phyloP scores from a whole-genome alignment of 2,329 filamentous ascomycete species.

The Aureobasidium musti region DNA sequence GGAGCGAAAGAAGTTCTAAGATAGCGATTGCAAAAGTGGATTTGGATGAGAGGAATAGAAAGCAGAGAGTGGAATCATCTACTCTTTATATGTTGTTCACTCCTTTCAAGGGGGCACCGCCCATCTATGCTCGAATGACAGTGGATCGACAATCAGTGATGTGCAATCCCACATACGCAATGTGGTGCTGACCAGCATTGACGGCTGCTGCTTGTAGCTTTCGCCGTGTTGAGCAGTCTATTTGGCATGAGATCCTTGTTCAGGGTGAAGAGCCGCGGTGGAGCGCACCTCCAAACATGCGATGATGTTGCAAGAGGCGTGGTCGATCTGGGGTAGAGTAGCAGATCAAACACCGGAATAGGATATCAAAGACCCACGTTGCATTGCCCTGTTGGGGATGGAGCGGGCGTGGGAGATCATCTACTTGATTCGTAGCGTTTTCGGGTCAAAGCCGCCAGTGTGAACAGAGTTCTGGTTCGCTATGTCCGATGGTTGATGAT shows the following conservation, averaged over 20 bases:
- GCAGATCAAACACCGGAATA: neutral
- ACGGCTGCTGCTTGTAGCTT: neutral
- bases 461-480: neutral
- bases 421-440: slow-evolving; percentile 5
- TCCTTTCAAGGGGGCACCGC: too few relatives aligned
- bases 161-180: slow-evolving; percentile 27
- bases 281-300: neutral
- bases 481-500: neutral
- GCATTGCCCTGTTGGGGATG: slow-evolving; percentile 9
- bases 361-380: slow-evolving; percentile 4
- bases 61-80: neutral
- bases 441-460: neutral
- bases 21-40: slow-evolving; percentile 1
- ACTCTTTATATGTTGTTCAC: neutral
- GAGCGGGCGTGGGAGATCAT: neutral
- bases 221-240: neutral
- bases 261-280: slow-evolving; percentile 11
- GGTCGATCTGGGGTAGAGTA: slow-evolving; percentile 1
- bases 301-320: slow-evolving; percentile 12
- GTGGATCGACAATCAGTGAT: slow-evolving; percentile 9
- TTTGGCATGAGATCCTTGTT: neutral
- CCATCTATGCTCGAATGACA: neutral
- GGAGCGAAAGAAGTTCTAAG: neutral
- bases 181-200: neutral
- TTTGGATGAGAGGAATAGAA: neutral